Base-by-base conservation (phyloP, 2,329 filamentous ascomycete species). In the Calonectria crousiana region DNA sequence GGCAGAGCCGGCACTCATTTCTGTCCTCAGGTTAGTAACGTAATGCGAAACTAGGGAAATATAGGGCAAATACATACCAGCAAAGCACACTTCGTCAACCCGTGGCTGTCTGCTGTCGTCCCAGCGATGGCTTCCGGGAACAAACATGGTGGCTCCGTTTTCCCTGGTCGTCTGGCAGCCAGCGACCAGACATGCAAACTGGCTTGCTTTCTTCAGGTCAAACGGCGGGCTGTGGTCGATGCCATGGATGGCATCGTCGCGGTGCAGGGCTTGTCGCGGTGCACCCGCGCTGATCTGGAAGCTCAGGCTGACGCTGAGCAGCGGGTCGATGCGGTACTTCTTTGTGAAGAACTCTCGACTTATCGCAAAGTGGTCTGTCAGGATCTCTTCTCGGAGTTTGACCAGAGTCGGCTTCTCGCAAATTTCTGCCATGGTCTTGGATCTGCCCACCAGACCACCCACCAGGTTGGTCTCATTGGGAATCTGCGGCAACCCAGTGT, bases 81-180 rank as follows among this genome's bases (percentile, higher is more conserved):
- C 65, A 20, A 68, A 68, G 51, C 65, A 68, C 16, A 68, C 65
- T 47, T 68, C 47, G 34, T 68, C 65, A 6, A 56, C 32, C 16
- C 23, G n/a, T 11, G 65, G 65, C 47, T 53, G 47, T 18, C 65
- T 36, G 36, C 47, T 68, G 6, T 68, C 30, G 20, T 68, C 51
- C 66, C 66, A 68, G 13, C 51, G 34, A 18, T 68, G 51, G 16
- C 47, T 56, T 14, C 66, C 66, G 8, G 66, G 66, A 23, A 68
- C 49, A 34, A 53, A 53, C 51, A 68, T 68, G 16, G 66, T 68
- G 16, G 51, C 66, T 2, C 51, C 51, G 11, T 68, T 68, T 36
- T 68, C 66, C 23, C 66, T 53, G 13, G 66, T 68, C 3, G 66
- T 68, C 18, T 47, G 23, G 16, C 32, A 58, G 3, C 66, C 66